Conservation (phyloP, 2,329 filamentous ascomycete species). For the Pseudofabraea citricarpa region DNA sequence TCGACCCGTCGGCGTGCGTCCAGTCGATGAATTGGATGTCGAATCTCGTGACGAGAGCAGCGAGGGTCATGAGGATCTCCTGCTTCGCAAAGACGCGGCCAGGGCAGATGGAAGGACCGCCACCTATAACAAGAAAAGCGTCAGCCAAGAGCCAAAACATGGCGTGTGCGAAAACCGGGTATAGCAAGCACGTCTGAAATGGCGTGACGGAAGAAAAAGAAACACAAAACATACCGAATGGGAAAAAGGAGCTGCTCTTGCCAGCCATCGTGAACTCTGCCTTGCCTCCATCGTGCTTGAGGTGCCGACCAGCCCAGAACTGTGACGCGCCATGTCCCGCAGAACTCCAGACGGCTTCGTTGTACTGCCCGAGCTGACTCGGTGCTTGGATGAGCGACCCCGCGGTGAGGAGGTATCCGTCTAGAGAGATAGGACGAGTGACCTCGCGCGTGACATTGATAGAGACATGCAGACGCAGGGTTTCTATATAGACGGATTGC, state of each 20-base stretch:
- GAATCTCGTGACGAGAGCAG: conserved; percentile 2
- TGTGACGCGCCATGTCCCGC: conserved; percentile 1
- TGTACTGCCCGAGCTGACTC: conserved; percentile 22
- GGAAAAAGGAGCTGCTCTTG: neutral
- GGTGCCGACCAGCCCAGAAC: conserved; percentile 6
- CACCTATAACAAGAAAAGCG: conserved; percentile 1
- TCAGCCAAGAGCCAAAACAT: too few relatives aligned
- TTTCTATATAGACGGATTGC: conserved; percentile 28
- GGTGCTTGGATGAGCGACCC: conserved; percentile 22
- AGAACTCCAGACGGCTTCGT: conserved; percentile 7
- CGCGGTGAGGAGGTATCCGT: conserved; percentile 8
- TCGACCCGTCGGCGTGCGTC: conserved; percentile 3
- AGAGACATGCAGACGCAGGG: conserved; percentile 27
- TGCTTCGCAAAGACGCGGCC: conserved; percentile 8
- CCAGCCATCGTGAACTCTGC: conserved; percentile 2
- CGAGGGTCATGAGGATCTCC: conserved; percentile 7
- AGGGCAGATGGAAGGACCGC: conserved; percentile 7
- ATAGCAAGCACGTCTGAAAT: too few relatives aligned
- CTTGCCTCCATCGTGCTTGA: conserved; percentile 2
- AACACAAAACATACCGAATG: conserved; percentile 1
- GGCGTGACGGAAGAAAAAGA: too few relatives aligned
- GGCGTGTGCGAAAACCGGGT: too few relatives aligned
- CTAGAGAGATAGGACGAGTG: conserved; percentile 20
- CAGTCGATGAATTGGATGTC: conserved; percentile 7
- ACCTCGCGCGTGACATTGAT: conserved; percentile 25